These are phyloP conservation scores for Populus alba DNA, from an alignment of 345 rosid genomes.

Conservation along the genomic window DNA sequence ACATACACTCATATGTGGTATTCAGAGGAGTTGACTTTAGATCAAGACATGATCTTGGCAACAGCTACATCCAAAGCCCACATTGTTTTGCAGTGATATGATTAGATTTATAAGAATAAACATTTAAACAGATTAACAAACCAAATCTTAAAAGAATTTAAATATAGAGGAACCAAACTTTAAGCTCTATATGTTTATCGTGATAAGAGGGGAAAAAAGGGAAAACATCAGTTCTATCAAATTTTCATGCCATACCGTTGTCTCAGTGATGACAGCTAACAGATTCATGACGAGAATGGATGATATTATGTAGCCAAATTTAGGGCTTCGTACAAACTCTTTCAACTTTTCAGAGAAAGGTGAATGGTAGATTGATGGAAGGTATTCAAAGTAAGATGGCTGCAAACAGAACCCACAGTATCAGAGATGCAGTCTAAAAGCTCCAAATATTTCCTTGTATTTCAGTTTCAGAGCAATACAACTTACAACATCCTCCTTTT, in stretches of 20 bases:
- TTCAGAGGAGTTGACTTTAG: background rate
- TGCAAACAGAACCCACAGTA: constrained; percentile 38
- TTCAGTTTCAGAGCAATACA: constrained; percentile 11
- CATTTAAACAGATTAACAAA: background rate
- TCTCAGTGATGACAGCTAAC: constrained; percentile 77
- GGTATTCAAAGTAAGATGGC: constrained; percentile 70
- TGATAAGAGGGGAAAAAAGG: background rate
- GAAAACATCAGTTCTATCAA: background rate
- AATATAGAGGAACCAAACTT: background rate
- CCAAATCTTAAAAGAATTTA: background rate
- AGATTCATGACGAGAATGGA: constrained; percentile 74
- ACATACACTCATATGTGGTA: background rate
- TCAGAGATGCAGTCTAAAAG: constrained; percentile 10
- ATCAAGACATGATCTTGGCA: background rate
- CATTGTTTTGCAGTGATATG: background rate
- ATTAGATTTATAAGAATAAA: background rate
- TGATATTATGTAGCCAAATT: constrained; percentile 70
- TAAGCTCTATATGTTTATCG: background rate
- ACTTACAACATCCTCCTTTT: constrained; percentile 90
- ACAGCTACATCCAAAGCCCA: background rate
- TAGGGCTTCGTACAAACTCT: constrained; percentile 60
- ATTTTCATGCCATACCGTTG: constrained; percentile 63
- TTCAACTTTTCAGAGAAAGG: constrained; percentile 69
- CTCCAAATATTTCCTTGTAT: background rate
- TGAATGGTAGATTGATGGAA: constrained; percentile 59